These are phyloP conservation scores for Ambrosiella xylebori DNA, from an alignment of 2,329 filamentous ascomycete species.

Conservation along the genomic window DNA sequence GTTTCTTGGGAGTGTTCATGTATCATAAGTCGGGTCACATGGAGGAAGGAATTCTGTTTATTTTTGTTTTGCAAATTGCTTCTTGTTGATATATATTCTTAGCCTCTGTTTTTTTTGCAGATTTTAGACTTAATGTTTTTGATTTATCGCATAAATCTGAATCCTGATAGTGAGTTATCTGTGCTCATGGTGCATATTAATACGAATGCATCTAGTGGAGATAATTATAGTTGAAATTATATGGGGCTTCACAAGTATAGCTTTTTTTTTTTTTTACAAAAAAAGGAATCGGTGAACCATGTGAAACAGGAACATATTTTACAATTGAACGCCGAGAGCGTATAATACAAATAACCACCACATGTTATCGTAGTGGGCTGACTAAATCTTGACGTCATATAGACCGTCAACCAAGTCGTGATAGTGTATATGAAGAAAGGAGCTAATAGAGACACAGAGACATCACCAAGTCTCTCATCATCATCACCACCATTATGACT, in stretches of 20 bases:
- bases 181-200: no score
- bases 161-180: no score
- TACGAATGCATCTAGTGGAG: no score
- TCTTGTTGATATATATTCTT: neutral
- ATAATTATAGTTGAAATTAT: no score
- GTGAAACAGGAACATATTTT: no score
- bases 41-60: neutral
- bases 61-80: neutral
- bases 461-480: neutral
- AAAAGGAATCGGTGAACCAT: no score
- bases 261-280: no score
- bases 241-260: no score
- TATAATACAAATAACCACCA: neutral
- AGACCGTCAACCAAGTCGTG: neutral
- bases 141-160: neutral
- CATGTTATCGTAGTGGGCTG: neutral
- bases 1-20: neutral
- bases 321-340: neutral
- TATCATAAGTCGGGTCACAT: slow-evolving; percentile 1
- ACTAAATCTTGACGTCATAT: neutral
- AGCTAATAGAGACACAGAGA: neutral
- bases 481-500: neutral
- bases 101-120: neutral
- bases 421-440: neutral
- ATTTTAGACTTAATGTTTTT: neutral